Evolutionary conservation across 2,329 filamentous ascomycete genomes (phyloP), one percentile per base, ranked within the genome.

Genomic region (Tympanopsis confertula): DNA sequence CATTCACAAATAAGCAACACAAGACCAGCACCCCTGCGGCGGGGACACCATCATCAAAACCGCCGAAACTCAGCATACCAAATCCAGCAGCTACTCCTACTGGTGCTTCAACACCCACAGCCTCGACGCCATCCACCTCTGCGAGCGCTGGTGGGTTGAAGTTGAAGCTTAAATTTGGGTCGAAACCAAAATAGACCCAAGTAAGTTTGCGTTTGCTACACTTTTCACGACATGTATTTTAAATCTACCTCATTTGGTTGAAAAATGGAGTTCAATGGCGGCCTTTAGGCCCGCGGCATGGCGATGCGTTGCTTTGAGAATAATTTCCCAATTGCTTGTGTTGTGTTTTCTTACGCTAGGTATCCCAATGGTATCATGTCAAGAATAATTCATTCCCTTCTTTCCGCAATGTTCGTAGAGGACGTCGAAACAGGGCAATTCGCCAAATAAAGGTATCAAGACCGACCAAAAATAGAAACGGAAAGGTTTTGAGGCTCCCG

Each of bases 1-100:
- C 56, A 13, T 59, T 63, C 47, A 63, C 63, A 43, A 52, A 59
- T 39, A 52, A 57, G 39, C 62, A 62, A 42, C 46, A 50, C 15
- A 44, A 40, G 20, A 29, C 46, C 19, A 45, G 48, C 35, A 47
- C 53, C 3, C 50, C 55, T 5, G 47, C 54, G 19, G 41, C 47
- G 13, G 45, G 38, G 20, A 40, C 45, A 13, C 48, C 44, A 32
- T 38, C 45, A 35, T 44, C 50, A 7, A 50, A 54, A 17, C 59
- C 30, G 30, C 30, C 30, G 12, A 33, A 33, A 57, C 39, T 36
- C 58, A 14, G 53, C 35, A 56, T 59, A 13, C 54, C 57, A 3
- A 55, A 51, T 2, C 44, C 45, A 19, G 41, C 52, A 20, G 47
- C 54, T 5, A 43, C 56, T 19, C 46, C 50, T 19, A 44, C 51